Evolutionary conservation across 495 filamentous ascomycete species (phyloP), one percentile per base, ranked within the genome.

Genomic region (Jackrogersella minutella): DNA sequence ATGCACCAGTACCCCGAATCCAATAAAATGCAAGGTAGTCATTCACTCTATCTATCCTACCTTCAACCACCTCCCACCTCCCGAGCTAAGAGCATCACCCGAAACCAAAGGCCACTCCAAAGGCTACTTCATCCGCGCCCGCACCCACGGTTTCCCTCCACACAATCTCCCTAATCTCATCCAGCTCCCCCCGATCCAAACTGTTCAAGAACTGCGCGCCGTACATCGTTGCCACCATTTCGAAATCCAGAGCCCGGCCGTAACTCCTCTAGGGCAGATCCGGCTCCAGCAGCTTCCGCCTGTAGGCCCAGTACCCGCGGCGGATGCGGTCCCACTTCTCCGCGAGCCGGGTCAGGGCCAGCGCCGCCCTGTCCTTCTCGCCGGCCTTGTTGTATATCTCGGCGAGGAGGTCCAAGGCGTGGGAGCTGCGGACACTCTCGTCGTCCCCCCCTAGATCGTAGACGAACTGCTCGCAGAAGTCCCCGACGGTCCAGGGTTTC

Each of bases 281-380:
- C n/a, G 37, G n/a, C n/a, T 67, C 46, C 0, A 81, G 56, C 37
- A 72, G 53, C 58, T 66, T 72, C 70, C 87, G 87, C 70, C 88
- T 82, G 78, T 93, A 97, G 70, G 90, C 85, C 95, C 96, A 99
- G 77, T 97, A 98, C 68, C 93, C 93, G 64, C 85, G 87, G 36
- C 96, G 80, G 62, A 99, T 91, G 6, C 91, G 91, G 82, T 99
- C 95, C 81, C 90, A 98, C 82, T 87, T 92, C 69, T 90, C 86
- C 31, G 87, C 90, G 62, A 99, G 78, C 58, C 96, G 73, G 36
- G 85, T 84, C 67, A 97, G 74, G 57, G 88, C 89, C 72, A 85
- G 74, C 49, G 81, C 83, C 24, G 89, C 90, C 66, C 81, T 81
- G 52, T 86, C 83, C 44, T 74, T 82, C 46, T 86, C 80, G 0